Percentiles rank a stretch among this genome's conserved stretches.
These are phyloP conservation scores for Spathaspora passalidarum DNA, from an alignment of 805 yeast genomes.

Conservation along the genomic window DNA sequence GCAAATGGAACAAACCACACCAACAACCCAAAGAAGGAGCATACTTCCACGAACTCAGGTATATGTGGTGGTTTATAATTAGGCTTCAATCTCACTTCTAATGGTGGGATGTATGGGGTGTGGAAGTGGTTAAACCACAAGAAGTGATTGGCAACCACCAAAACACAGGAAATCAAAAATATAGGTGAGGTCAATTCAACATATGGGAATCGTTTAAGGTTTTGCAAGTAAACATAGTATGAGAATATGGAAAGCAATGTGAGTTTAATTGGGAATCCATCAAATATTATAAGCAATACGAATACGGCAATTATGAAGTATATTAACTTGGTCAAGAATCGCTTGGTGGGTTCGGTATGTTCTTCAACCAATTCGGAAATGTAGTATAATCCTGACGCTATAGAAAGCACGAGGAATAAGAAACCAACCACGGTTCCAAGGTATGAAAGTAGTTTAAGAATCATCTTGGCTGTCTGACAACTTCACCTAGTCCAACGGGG, in stretches of 20 bases:
- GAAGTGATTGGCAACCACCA: constrained; percentile 79
- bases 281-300: constrained; percentile 62
- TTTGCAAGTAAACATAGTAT: constrained; percentile 71
- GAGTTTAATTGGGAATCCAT: constrained; percentile 72
- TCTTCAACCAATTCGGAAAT: constrained; percentile 92
- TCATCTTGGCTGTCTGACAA: constrained; percentile 23
- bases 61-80: constrained; percentile 61
- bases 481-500: too few species aligned
- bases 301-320: constrained; percentile 55
- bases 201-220: constrained; percentile 78
- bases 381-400: constrained; percentile 90
- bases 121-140: constrained; percentile 87
- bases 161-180: constrained; percentile 66
- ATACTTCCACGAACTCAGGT: constrained; percentile 83
- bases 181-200: constrained; percentile 69
- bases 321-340: constrained; percentile 63
- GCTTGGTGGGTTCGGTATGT: constrained; percentile 79
- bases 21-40: constrained; percentile 92
- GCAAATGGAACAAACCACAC: constrained; percentile 95
- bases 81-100: constrained; percentile 55
- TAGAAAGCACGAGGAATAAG: constrained; percentile 43
- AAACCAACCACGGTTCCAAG: constrained; percentile 38
- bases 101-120: constrained; percentile 68
- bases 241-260: constrained; percentile 67
- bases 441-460: constrained; percentile 38